phyloP scores from a whole-genome alignment of 1,139 yeast species.

The Diutina siamensis region DNA sequence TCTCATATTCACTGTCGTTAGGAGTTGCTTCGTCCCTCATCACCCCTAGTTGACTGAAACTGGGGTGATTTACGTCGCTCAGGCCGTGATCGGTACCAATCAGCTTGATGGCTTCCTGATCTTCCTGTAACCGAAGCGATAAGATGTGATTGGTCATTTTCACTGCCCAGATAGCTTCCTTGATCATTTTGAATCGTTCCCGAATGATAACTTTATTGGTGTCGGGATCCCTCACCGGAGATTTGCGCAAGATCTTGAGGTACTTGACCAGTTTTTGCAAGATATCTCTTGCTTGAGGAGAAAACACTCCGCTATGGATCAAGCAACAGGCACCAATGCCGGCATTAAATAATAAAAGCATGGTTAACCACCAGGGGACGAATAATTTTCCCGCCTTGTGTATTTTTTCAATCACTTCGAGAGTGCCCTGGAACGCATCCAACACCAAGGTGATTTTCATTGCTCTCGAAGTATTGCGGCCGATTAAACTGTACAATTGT shows the following conservation, averaged over 20 bases:
- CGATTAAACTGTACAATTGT: slow-evolving; percentile 23
- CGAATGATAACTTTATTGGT: slow-evolving; percentile 24
- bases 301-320: slow-evolving; percentile 30
- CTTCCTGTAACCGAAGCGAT: slow-evolving; percentile 33
- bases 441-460: slow-evolving; percentile 24
- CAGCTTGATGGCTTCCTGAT: slow-evolving; percentile 21
- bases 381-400: slow-evolving; percentile 24
- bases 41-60: slow-evolving; percentile 35
- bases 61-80: slow-evolving; percentile 38
- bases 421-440: slow-evolving; percentile 23
- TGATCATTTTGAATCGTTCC: slow-evolving; percentile 45
- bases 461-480: slow-evolving; percentile 23
- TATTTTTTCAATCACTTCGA: slow-evolving; percentile 23
- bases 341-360: slow-evolving; percentile 35
- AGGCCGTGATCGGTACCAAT: slow-evolving; percentile 50
- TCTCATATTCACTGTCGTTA: background rate
- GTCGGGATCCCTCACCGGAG: slow-evolving; percentile 20
- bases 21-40: background rate
- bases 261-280: slow-evolving; percentile 19
- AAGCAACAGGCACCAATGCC: slow-evolving; percentile 36
- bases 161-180: slow-evolving; percentile 54
- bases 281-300: slow-evolving; percentile 16
- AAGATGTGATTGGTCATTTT: slow-evolving; percentile 45
- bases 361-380: slow-evolving; percentile 45
- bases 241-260: slow-evolving; percentile 17